Evolutionary conservation across 2,329 filamentous ascomycete genomes (phyloP).

Genomic region (Trichophyton equinum): DNA sequence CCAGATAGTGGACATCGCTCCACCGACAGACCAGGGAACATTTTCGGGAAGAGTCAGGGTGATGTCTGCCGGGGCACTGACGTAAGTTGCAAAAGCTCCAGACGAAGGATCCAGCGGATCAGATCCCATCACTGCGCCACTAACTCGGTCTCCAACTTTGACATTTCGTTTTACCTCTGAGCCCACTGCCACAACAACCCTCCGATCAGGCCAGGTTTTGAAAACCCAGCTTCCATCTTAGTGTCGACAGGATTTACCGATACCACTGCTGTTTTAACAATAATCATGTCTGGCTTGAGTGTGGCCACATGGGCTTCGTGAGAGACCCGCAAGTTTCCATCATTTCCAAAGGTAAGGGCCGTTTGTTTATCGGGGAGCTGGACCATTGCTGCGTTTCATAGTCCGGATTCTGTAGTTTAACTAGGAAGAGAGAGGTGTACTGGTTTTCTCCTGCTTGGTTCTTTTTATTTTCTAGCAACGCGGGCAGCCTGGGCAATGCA

Average conservation of each 20-base stretch:
- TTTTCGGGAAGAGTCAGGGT: slow-evolving; percentile 21
- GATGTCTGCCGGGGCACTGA: slow-evolving; percentile 20
- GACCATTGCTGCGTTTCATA: not conserved
- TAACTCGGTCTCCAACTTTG: slow-evolving; percentile 25
- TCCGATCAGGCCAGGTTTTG: slow-evolving; percentile 9
- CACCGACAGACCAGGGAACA: slow-evolving; percentile 22
- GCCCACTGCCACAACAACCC: slow-evolving; percentile 10
- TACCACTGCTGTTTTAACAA: slow-evolving; percentile 14
- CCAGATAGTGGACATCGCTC: slow-evolving; percentile 22
- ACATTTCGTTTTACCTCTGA: slow-evolving; percentile 2
- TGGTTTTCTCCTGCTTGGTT: too few species aligned
- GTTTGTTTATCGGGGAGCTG: not conserved
- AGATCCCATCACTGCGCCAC: slow-evolving; percentile 23
- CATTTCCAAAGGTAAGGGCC: not conserved
- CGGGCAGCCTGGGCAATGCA: not conserved
- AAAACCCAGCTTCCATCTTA: slow-evolving; percentile 16
- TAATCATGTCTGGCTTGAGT: slow-evolving; percentile 5
- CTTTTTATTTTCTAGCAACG: not conserved
- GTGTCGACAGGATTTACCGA: slow-evolving; percentile 19
- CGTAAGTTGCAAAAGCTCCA: slow-evolving; percentile 29
- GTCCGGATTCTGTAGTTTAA: not conserved
- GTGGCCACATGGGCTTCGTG: not conserved
- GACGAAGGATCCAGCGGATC: slow-evolving; percentile 19
- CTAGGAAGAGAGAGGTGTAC: not conserved
- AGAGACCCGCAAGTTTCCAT: not conserved